Base-by-base conservation (phyloP, 2,329 filamentous ascomycete species). In the Waltergamsia citrina region DNA sequence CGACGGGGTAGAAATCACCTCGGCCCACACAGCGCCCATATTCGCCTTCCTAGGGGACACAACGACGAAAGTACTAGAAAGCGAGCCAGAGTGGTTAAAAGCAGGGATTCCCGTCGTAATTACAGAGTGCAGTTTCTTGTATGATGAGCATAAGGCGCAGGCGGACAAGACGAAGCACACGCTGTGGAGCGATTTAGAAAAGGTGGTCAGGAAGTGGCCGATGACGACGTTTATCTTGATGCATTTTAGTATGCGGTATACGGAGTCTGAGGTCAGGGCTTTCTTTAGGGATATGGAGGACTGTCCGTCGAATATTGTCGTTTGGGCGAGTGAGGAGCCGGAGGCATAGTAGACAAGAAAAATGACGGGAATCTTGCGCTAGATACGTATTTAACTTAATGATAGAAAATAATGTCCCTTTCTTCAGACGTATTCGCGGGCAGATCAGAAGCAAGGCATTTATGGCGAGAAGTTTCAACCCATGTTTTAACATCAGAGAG, bases 21-120 rank as follows among this genome's bases (percentile, higher is more conserved):
- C 50, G 1, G 50, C 57, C 4, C 53, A 56, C 5, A 50, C 49
- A 5, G 46, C 47, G 6, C 58, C 62, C 24, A 52, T 68, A 2
- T 65, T 69, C 31, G 64, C 64, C 9, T 69, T 69, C 34, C 46
- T 69, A 4, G 65, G 65, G 6, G 65, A 69, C 43, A 65, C 62
- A 1, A 67, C 64, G 3, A 53, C 60, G 5, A 43, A 47, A 12
- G 58, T 56, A 4, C 49, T 69, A 7, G 57, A 55, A 9, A 44
- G 46, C 1, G 60, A 48, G 33, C 62, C 62, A 1, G 40, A 45
- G 17, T 67, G 64, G 62, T 38, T 69, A 19, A 32, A 38, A 3
- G 43, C 48, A 1, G 60, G 51, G 1, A 54, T 67, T 11, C 52
- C 57, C 6, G 62, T 68, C 5, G 63, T 69, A 33, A 62, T 69